Evolutionary conservation across 495 filamentous ascomycete species (phyloP).

Genomic region (Talaromyces stipitatus): DNA sequence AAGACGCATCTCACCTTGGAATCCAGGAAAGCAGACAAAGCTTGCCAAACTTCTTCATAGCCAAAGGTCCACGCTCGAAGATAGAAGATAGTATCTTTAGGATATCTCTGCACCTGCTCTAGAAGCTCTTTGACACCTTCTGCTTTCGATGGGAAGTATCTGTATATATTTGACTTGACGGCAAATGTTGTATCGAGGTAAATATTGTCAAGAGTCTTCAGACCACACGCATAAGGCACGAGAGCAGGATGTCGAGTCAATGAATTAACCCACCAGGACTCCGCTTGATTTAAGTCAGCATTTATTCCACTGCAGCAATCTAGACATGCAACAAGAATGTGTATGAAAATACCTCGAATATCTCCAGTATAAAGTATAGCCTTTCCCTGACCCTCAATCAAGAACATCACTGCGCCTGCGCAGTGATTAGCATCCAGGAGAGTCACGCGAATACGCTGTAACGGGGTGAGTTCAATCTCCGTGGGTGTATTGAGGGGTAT

Average conservation of each 20-base stretch:
- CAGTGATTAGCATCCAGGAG: constrained; percentile 93
- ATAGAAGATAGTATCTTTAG: constrained; percentile 71
- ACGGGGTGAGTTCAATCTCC: constrained; percentile 62
- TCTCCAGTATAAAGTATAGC: constrained; percentile 90
- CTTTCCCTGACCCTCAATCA: constrained; percentile 70
- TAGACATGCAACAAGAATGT: neutral
- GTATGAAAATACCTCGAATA: constrained; percentile 56
- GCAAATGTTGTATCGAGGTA: constrained; percentile 86
- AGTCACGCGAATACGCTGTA: constrained; percentile 65
- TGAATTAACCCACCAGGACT: constrained; percentile 59
- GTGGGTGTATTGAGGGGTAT: constrained; percentile 81
- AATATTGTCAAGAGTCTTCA: constrained; percentile 63
- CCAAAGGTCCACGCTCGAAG: constrained; percentile 91
- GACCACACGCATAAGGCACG: constrained; percentile 63
- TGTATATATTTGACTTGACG: constrained; percentile 32
- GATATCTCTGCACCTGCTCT: constrained; percentile 59
- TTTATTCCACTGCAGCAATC: neutral
- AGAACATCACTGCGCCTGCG: constrained; percentile 86
- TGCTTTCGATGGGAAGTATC: constrained; percentile 51
- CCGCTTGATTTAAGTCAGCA: constrained; percentile 32
- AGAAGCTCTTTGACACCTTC: constrained; percentile 72
- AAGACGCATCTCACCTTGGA: constrained; percentile 44
- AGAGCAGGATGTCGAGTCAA: constrained; percentile 64
- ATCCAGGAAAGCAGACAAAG: constrained; percentile 60
- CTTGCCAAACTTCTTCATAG: constrained; percentile 86